A percentile compares a stretch with the other conserved stretches of the same genome.
These are phyloP conservation scores for Pelargonium cotyledonis DNA, from an alignment of 441 rosid genomes.

Conservation along the genomic window DNA sequence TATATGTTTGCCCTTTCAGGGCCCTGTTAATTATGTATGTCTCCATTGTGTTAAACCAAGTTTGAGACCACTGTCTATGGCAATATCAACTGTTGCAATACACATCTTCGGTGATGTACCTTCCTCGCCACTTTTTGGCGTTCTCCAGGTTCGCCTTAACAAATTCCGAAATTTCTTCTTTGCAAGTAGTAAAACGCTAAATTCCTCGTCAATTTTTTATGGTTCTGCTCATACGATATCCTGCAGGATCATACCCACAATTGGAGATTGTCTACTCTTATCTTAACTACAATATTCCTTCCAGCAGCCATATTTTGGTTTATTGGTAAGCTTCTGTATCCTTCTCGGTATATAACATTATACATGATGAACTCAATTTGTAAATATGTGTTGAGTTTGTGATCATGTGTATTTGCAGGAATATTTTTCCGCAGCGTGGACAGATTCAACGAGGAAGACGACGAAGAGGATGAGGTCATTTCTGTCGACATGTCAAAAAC, in stretches of 20 bases:
- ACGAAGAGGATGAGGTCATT: conserved; percentile 34
- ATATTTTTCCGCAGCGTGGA: conserved; percentile 51
- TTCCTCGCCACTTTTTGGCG: conserved; percentile 67
- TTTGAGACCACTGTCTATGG: conserved; percentile 71
- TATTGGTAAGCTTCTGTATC: conserved; percentile 36
- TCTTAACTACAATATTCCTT: conserved; percentile 63
- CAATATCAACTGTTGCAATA: conserved; percentile 58
- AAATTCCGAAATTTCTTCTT: neutral
- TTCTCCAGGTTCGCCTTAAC: conserved; percentile 40
- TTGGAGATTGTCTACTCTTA: conserved; percentile 78
- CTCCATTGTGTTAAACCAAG: conserved; percentile 68
- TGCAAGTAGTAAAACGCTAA: neutral
- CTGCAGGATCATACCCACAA: conserved; percentile 46
- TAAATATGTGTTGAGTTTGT: neutral
- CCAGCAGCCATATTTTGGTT: conserved; percentile 77
- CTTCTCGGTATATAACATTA: neutral
- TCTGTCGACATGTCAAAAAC: conserved; percentile 34
- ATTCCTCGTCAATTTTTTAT: neutral
- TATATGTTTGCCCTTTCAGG: conserved; percentile 32
- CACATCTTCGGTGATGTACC: conserved; percentile 77
- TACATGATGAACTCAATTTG: neutral
- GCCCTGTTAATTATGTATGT: conserved; percentile 61
- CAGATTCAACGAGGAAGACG: conserved; percentile 47
- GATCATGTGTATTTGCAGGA: conserved; percentile 34
- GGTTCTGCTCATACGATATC: neutral